phyloP scores from a whole-genome alignment of 495 filamentous ascomycete genomes.

The Podospora anserina region DNA sequence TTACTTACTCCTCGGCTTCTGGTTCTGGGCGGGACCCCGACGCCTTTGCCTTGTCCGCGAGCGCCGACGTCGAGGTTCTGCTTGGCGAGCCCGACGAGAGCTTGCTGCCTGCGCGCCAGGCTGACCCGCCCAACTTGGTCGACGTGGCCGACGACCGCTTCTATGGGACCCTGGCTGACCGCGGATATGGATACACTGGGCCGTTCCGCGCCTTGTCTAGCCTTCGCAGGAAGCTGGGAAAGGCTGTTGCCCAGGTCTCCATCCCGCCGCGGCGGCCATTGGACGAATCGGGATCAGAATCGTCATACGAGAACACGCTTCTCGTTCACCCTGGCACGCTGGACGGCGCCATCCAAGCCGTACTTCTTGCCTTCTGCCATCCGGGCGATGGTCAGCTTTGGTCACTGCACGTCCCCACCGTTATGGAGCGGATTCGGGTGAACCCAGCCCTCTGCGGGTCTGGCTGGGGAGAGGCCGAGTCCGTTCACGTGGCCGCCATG shows the following conservation, averaged over 20 bases:
- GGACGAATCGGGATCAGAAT: background rate
- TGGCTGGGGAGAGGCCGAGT: background rate
- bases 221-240: background rate
- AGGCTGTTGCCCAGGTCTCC: background rate
- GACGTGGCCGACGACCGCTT: background rate
- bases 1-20: background rate
- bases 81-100: background rate
- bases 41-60: conserved; percentile 12
- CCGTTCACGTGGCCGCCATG: background rate
- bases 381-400: conserved; percentile 26
- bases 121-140: background rate
- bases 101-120: background rate
- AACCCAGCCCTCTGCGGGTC: conserved; percentile 16
- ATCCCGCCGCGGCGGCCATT: background rate
- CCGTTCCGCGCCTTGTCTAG: background rate
- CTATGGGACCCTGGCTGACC: background rate
- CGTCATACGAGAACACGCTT: background rate
- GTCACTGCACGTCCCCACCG: conserved; percentile 27
- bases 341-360: conserved; percentile 31
- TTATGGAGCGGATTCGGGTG: conserved; percentile 19
- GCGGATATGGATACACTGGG: background rate
- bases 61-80: background rate
- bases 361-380: conserved; percentile 23
- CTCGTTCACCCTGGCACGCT: conserved; percentile 31
- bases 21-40: background rate